Percentiles rank a stretch among this genome's conserved stretches.
phyloP scores from a whole-genome alignment of 495 filamentous ascomycete genomes.

The Lasiosphaeriaceae sp. region DNA sequence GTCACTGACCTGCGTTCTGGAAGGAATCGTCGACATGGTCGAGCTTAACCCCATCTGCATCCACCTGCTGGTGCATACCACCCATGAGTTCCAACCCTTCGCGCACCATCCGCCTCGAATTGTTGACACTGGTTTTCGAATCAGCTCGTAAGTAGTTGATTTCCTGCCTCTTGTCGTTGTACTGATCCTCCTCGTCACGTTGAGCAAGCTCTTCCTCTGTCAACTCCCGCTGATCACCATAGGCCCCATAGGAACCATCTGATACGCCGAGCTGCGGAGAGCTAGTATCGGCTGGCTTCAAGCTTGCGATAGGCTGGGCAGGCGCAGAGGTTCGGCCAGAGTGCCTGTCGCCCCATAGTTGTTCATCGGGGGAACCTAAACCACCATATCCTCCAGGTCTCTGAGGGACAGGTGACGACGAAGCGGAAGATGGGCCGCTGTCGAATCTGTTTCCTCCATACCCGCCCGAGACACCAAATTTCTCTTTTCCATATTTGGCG shows the following conservation, averaged over 20 bases:
- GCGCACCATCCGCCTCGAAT: neutral
- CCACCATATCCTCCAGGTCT: constrained; percentile 73
- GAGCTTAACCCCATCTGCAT: no score
- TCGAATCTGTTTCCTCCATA: constrained; percentile 65
- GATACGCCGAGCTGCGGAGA: neutral
- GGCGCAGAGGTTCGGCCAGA: neutral
- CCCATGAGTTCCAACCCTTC: neutral
- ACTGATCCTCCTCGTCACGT: no score
- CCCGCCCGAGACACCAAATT: constrained; percentile 58
- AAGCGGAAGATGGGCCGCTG: neutral
- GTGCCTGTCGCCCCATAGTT: constrained; percentile 14
- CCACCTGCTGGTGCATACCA: neutral
- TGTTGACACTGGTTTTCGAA: neutral
- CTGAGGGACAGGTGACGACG: neutral
- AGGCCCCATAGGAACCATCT: constrained; percentile 50
- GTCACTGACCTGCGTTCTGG: no score
- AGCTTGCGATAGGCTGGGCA: neutral
- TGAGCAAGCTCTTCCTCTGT: constrained; percentile 56
- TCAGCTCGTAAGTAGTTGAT: neutral
- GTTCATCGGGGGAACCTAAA: constrained; percentile 56
- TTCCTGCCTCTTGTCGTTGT: neutral
- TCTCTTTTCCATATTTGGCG: constrained; percentile 54
- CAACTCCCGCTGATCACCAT: constrained; percentile 65
- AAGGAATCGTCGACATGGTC: no score
- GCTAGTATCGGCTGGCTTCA: neutral